These are phyloP conservation scores for Kodamaea anthophila DNA, from an alignment of 1,139 yeast species.

Conservation along the genomic window DNA sequence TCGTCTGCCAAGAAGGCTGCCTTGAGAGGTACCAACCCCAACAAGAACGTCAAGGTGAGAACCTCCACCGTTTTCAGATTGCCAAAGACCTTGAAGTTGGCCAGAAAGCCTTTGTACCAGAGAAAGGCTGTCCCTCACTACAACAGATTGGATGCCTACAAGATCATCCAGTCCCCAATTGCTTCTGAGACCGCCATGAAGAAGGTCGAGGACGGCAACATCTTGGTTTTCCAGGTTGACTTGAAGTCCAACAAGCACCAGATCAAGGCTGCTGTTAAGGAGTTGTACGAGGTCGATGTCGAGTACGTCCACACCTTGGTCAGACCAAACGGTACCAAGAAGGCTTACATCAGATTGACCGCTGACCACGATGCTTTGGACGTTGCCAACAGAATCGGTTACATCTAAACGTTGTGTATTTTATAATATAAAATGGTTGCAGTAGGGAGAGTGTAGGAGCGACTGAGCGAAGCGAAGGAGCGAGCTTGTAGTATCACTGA, in stretches of 20 bases:
- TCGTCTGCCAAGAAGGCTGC: constrained; percentile 98
- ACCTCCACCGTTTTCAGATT: constrained; percentile 92
- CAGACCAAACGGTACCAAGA: constrained; percentile 99
- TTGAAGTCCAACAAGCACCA: constrained; percentile 96
- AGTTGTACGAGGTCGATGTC: constrained; percentile 94
- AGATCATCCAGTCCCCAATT: constrained; percentile 90
- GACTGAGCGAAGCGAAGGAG: no score
- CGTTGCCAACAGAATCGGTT: constrained; percentile 99
- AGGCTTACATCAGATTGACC: constrained; percentile 98
- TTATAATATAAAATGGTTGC: constrained; percentile 10
- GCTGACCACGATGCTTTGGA: constrained; percentile 99
- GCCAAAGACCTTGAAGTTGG: constrained; percentile 94
- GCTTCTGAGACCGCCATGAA: constrained; percentile 99
- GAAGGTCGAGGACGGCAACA: constrained; percentile 99
- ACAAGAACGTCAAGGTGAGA: constrained; percentile 90
- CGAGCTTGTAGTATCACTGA: no score
- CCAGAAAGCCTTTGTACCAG: constrained; percentile 94
- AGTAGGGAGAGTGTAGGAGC: constrained; percentile 1
- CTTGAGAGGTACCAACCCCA: constrained; percentile 93
- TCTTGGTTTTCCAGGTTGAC: constrained; percentile 97
- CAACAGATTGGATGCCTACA: constrained; percentile 96
- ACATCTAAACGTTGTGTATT: constrained; percentile 53
- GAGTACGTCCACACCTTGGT: constrained; percentile 91
- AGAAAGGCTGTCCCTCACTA: constrained; percentile 95
- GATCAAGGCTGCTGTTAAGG: constrained; percentile 97